These are phyloP conservation scores for Talaromyces sp. DNA, from an alignment of 2,329 filamentous ascomycete genomes.

Conservation along the genomic window DNA sequence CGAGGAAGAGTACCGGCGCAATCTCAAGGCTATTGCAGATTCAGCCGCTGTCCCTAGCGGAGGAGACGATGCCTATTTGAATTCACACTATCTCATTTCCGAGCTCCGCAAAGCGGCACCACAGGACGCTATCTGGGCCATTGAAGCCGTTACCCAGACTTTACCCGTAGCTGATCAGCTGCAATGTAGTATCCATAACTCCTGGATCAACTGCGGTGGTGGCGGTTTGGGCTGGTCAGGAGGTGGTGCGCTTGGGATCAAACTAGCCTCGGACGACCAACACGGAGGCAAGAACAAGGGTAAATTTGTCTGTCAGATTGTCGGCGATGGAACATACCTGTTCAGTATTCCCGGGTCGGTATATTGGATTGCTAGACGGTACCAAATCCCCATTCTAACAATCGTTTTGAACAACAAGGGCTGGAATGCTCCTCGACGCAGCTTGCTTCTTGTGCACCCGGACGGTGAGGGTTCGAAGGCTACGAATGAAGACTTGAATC, in stretches of 20 bases:
- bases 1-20: conserved; percentile 54
- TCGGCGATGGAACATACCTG: conserved; percentile 64
- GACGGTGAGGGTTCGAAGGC: conserved; percentile 58
- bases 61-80: conserved; percentile 58
- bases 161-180: conserved; percentile 66
- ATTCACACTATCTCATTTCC: conserved; percentile 54
- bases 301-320: conserved; percentile 60
- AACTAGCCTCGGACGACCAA: conserved; percentile 59
- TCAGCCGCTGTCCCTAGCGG: conserved; percentile 49
- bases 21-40: conserved; percentile 56
- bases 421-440: conserved; percentile 63
- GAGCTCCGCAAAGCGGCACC: conserved; percentile 56
- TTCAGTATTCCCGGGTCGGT: conserved; percentile 63
- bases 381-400: conserved; percentile 62
- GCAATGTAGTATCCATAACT: conserved; percentile 62
- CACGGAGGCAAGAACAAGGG: conserved; percentile 49
- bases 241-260: conserved; percentile 70
- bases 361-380: conserved; percentile 65
- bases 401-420: conserved; percentile 68
- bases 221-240: conserved; percentile 79
- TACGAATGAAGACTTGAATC: conserved; percentile 61
- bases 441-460: conserved; percentile 62
- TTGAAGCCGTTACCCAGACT: conserved; percentile 75
- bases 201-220: conserved; percentile 77
- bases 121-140: conserved; percentile 65